Evolutionary conservation across 192 early-diverging fungal species (phyloP).

Genomic region (Coemansia pectinata): DNA sequence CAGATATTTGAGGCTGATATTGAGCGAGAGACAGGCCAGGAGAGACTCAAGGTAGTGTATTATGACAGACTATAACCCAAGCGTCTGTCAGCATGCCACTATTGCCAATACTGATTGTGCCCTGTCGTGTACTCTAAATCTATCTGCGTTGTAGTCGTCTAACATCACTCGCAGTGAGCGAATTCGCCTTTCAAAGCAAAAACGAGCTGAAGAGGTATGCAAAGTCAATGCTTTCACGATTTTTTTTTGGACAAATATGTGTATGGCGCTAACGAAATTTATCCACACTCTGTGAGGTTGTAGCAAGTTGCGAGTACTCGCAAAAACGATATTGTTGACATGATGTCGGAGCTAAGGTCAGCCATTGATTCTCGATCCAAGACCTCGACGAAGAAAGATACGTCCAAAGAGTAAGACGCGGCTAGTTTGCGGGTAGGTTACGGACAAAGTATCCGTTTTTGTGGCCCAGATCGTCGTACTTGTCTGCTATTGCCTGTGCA

Average conservation of each 20-base stretch:
- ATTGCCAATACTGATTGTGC: not conserved
- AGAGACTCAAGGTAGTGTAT: constrained; percentile 4
- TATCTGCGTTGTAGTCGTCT: constrained; percentile 1
- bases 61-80: not conserved
- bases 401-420: not conserved
- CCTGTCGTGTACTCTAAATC: not conserved
- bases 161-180: constrained; percentile 38
- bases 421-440: not conserved
- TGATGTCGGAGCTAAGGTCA: constrained; percentile 40
- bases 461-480: constrained; percentile 31
- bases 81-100: not conserved
- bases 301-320: constrained; percentile 19
- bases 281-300: not conserved
- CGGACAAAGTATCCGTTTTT: constrained; percentile 44
- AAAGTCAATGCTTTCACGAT: not conserved
- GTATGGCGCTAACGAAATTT: not conserved
- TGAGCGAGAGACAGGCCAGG: not conserved
- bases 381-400: not conserved
- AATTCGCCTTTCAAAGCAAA: constrained; percentile 29
- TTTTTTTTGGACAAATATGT: not conserved
- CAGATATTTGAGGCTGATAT: constrained; percentile 42
- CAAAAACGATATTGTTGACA: constrained; percentile 24
- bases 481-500: constrained; percentile 14
- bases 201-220: constrained; percentile 32
- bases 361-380: constrained; percentile 29